Base-by-base conservation (phyloP, 345 rosid species). In the Citrus glauca region DNA sequence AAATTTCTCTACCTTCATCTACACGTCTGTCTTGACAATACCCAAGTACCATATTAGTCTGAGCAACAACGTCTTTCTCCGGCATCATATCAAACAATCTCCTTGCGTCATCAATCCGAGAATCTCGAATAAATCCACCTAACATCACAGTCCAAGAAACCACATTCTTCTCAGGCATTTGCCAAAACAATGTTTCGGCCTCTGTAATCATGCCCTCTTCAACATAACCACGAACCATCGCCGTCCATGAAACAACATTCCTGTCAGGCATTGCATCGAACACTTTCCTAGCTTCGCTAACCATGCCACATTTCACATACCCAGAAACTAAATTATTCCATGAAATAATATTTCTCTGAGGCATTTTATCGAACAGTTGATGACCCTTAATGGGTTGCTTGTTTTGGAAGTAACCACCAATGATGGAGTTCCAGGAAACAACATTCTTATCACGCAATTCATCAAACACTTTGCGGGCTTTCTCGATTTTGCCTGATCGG, bases 121-220 rank as follows among this genome's bases (percentile, higher is more conserved):
- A 84, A 53, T 83, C 87, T 27, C 82, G 89, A 74, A 90, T 83
- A 78, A 94, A 81, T 38, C 97, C 97, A 70, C 95, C 89, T 56
- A 90, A 78, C 93, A 94, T 94, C 73, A 92, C 95, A 48, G 94
- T 92, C 97, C 95, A 94, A 37, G 94, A 92, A 27, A 91, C 88
- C 66, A 88, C 90, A 83, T 91, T 92, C 88, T 69, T 91, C 83
- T 84, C 92, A 1, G 96, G 98, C 91, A 91, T 94, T 84, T 60
- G 74, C 92, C 89, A 87, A 82, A 94, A 94, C 75, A 94, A 79
- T 0, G 53, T 65, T 75, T 91, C 97, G 0, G 96, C 97, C 65
- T 87, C 87, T 61, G 35, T 25, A 13, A 87, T 77, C 90, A 85
- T 84, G 72, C 97, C 93, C 61, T 80, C 87, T 63, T 87, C 87